Evolutionary conservation across 768 basidiomycete species (phyloP).

Genomic region (Coprinellus aureogranulatus): DNA sequence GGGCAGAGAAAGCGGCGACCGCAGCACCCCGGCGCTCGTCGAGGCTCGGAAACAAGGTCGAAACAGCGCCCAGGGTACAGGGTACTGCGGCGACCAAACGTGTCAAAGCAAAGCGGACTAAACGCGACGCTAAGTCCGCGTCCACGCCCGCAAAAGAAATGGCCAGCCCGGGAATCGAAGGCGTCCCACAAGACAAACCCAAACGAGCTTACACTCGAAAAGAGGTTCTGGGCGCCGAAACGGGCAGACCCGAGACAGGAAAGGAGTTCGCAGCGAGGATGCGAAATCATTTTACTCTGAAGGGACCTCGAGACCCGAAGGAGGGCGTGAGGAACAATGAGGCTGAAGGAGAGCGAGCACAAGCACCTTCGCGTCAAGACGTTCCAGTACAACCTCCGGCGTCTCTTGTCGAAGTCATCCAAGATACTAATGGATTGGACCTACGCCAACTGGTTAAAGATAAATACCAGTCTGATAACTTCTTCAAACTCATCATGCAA

Average conservation of each 20-base stretch:
- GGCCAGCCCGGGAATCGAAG: background rate
- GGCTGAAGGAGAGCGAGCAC: background rate
- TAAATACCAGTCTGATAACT: slow-evolving; percentile 11
- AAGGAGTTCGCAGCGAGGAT: slow-evolving; percentile 20
- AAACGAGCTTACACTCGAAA: background rate
- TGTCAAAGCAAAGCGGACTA: too few relatives aligned
- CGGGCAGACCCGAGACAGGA: slow-evolving; percentile 15
- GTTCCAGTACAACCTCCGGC: background rate
- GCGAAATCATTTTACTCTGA: slow-evolving; percentile 23
- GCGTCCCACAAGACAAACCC: background rate
- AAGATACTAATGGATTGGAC: slow-evolving; percentile 1
- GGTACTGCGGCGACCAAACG: too few relatives aligned
- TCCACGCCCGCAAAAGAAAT: background rate
- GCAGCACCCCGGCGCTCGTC: too few relatives aligned
- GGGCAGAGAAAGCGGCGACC: background rate
- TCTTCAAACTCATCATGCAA: slow-evolving; percentile 14
- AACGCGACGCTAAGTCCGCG: too few relatives aligned
- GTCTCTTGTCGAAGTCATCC: background rate
- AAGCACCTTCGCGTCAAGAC: background rate
- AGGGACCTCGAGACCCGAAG: slow-evolving; percentile 17
- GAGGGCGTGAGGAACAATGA: slow-evolving; percentile 22
- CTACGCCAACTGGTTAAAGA: background rate
- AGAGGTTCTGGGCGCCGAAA: slow-evolving; percentile 6
- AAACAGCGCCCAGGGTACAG: too few relatives aligned
- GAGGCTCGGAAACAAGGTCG: too few relatives aligned